Evolutionary conservation across 2,329 filamentous ascomycete species (phyloP), one percentile per base, ranked within the genome.

Genomic region (Blastomyces silverae): DNA sequence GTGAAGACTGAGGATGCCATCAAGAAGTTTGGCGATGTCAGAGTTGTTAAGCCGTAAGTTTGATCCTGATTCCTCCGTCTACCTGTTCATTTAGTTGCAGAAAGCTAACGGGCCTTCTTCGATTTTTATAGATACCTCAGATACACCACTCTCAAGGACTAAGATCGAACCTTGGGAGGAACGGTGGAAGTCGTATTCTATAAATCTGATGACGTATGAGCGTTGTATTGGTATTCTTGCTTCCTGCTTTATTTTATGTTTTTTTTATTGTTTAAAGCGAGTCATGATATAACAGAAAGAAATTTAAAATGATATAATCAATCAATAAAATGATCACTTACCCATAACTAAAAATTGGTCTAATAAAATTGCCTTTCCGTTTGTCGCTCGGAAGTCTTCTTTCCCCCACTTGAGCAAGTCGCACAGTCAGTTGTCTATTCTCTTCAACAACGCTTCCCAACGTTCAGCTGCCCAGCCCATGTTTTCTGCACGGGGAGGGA

Each of bases 1-100:
- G 86, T 96, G 75, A 89, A 86, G 76, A 92, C 91, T 68, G 89
- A 90, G 77, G 88, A 94, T 80, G 92, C 92, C 74, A 88, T 88
- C 84, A 87, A 89, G 80, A 87, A 96, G 74, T 96, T 96, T 84
- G 90, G 90, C 68, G 84, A 93, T 65, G 79, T 87, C 46, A 78
- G 80, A 70, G 83, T 85, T 75, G 78, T 87, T 62, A 86, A 85
- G 80, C 83, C 84, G 72, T 87, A 77, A 67, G 71, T 70, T 28
- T 37, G 15, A 46, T 46, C 28, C 31, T 61, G 13, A 22, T 62
- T 62, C 31, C 20, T 13, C n/a, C 17, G 31, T 20, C 34, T 15
- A 20, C 22, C 20, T 39, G n/a, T 44, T 4, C 13, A 46, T 46
- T 5, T 39, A 15, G 22, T 48, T 15, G 11, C 50, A 42, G 17